Evolutionary conservation across 1,284 basidiomycete species (phyloP).

Genomic region (Melampsora americana): DNA sequence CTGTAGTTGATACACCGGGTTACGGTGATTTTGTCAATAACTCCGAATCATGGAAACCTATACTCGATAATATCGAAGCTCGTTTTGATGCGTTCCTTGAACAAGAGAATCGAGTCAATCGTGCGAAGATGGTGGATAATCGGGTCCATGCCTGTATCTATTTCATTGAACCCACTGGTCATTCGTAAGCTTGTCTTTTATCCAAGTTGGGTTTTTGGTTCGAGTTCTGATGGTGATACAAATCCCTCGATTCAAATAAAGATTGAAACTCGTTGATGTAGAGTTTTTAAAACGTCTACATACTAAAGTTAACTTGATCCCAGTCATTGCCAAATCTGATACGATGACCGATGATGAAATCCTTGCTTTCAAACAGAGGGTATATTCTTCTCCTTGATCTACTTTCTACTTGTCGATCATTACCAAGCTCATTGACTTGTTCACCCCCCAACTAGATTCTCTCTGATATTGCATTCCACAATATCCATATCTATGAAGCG

Average conservation of each 20-base stretch:
- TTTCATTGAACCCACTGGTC: slow-evolving; percentile 95
- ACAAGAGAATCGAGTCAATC: slow-evolving; percentile 95
- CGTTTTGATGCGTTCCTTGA: slow-evolving; percentile 94
- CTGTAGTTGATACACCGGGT: slow-evolving; percentile 95
- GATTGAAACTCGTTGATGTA: slow-evolving; percentile 90
- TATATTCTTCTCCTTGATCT: slow-evolving; percentile 53
- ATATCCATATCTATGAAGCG: slow-evolving; percentile 93
- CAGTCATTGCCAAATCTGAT: slow-evolving; percentile 92
- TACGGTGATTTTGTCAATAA: slow-evolving; percentile 98
- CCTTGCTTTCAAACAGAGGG: slow-evolving; percentile 81
- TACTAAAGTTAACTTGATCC: slow-evolving; percentile 93
- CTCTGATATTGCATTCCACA: slow-evolving; percentile 82
- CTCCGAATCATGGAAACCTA: slow-evolving; percentile 95
- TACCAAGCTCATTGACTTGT: slow-evolving; percentile 9
- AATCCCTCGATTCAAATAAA: slow-evolving; percentile 53
- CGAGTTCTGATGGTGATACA: slow-evolving; percentile 22
- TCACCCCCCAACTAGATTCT: slow-evolving; percentile 64
- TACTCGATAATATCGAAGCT: slow-evolving; percentile 92
- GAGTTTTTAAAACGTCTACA: slow-evolving; percentile 96
- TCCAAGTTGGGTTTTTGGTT: not conserved
- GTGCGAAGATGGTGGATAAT: slow-evolving; percentile 78
- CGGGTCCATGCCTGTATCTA: slow-evolving; percentile 71
- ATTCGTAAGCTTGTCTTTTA: slow-evolving; percentile 67
- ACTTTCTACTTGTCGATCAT: not conserved
- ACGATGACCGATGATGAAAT: slow-evolving; percentile 95